Percentiles rank a stretch among this genome's conserved stretches.
phyloP scores from a whole-genome alignment of 148 eudicot genomes.

The Silene latifolia region DNA sequence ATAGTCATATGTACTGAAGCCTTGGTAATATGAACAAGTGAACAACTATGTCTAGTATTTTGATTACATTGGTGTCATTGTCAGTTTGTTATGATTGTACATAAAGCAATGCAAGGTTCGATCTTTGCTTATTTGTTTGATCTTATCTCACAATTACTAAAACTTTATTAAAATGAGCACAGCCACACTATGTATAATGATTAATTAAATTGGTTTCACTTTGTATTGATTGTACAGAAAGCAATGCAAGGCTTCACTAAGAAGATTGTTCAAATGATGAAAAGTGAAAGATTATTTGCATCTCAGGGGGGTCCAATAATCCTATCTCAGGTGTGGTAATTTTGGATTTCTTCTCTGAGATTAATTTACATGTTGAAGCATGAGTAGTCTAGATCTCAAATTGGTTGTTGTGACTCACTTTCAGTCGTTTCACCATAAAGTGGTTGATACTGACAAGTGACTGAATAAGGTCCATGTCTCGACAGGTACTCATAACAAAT shows the following conservation, averaged over 20 bases:
- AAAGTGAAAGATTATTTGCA: slow-evolving; percentile 63
- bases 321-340: slow-evolving; percentile 61
- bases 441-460: neutral
- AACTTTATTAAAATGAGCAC: neutral
- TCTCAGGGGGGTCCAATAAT: slow-evolving; percentile 98
- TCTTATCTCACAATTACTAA: neutral
- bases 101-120: neutral
- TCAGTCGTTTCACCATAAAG: neutral
- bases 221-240: slow-evolving; percentile 36
- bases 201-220: neutral
- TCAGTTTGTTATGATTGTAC: no score
- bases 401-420: neutral
- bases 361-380: neutral
- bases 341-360: neutral
- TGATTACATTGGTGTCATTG: no score
- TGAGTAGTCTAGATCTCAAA: neutral
- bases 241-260: slow-evolving; percentile 93
- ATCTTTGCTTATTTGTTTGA: neutral
- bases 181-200: no score
- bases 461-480: neutral
- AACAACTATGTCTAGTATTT: no score
- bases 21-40: neutral
- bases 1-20: neutral
- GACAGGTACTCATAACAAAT: neutral
- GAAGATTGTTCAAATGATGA: slow-evolving; percentile 82